Evolutionary conservation across 768 basidiomycete genomes (phyloP), one percentile per base, ranked within the genome.

Genomic region (Phallus indusiatus): DNA sequence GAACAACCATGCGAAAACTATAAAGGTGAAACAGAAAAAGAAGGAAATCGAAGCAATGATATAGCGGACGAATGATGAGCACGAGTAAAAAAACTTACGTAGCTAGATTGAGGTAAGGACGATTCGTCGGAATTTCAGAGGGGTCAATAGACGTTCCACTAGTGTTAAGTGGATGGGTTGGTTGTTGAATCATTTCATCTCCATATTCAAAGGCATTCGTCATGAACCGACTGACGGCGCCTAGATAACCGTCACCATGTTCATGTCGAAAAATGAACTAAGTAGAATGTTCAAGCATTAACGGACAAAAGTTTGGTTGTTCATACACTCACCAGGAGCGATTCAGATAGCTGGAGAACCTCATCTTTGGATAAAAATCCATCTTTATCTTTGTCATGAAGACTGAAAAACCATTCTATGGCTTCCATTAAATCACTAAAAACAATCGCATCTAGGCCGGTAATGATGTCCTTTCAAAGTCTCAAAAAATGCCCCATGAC

Each of bases 231-330:
- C 92, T 94, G 63, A 99, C 90, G 21, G 95, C 92, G 1, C 94
- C 96, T 21, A 99, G 78, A 68, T 95, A 99, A 4, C 92, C 90
- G 70, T 99, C 96, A 2, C 96, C 96, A 11, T 93, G 79, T 72
- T 99, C 96, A 70, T 85, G 91, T 14, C 96, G 86, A 82, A 99
- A 99, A 63, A 98, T 96, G 73, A 97, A 97, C 94, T 97, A 67
- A 10, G 2, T 35, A 34, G 42, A n/a, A 48, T 28, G 28, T 7
- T 59, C 34, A 54, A 22, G 48, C 60, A 21, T 28, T 20, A 50
- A 20, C 47, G 53, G 20, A 24, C 42, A 33, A 57, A 56, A 49
- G 18, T n/a, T 18, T 9, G 5, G 55, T 7, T 69, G 84, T 28
- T 42, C 12, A 14, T 9, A 4, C 9, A 11, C 57, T 67, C 51